Evolutionary conservation across 352 stramenopile species (phyloP).

Genomic region (Globisporangium cystogenes): DNA sequence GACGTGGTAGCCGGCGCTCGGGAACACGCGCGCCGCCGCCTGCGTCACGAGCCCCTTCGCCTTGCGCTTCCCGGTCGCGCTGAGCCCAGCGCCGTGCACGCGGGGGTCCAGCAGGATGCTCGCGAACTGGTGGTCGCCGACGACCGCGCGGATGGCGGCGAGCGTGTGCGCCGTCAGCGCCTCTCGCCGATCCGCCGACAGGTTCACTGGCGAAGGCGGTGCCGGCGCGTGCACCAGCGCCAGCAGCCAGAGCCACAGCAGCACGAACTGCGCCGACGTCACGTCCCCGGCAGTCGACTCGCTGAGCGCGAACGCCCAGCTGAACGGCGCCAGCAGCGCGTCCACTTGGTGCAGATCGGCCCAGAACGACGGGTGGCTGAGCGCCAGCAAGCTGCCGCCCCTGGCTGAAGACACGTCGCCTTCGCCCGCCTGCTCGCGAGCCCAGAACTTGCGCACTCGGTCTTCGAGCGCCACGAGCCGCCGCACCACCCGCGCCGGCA

Average conservation of each 20-base stretch:
- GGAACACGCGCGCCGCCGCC: slow-evolving; percentile 21
- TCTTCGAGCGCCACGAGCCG: slow-evolving; percentile 20
- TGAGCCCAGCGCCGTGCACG: slow-evolving; percentile 30
- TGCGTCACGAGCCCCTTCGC: slow-evolving; percentile 41
- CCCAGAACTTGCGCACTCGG: slow-evolving; percentile 18
- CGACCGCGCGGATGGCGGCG: slow-evolving; percentile 3
- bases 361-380: slow-evolving; percentile 27
- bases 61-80: slow-evolving; percentile 30
- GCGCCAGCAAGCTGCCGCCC: not conserved
- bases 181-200: slow-evolving; percentile 13
- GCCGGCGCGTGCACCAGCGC: slow-evolving; percentile 10
- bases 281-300: slow-evolving; percentile 17
- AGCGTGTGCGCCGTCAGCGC: slow-evolving; percentile 11
- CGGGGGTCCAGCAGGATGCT: slow-evolving; percentile 45
- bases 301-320: slow-evolving; percentile 36
- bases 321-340: slow-evolving; percentile 32
- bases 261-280: slow-evolving; percentile 32
- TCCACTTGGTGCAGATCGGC: slow-evolving; percentile 23
- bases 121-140: slow-evolving; percentile 32
- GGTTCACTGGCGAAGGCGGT: slow-evolving; percentile 1
- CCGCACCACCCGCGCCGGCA: slow-evolving; percentile 17
- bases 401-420: not conserved
- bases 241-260: slow-evolving; percentile 46
- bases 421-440: slow-evolving; percentile 1
- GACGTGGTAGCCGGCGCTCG: slow-evolving; percentile 13